Evolutionary conservation across 257 asterid genomes (phyloP), one percentile per base, ranked within the genome.

Genomic region (Penstemon newberryi): DNA sequence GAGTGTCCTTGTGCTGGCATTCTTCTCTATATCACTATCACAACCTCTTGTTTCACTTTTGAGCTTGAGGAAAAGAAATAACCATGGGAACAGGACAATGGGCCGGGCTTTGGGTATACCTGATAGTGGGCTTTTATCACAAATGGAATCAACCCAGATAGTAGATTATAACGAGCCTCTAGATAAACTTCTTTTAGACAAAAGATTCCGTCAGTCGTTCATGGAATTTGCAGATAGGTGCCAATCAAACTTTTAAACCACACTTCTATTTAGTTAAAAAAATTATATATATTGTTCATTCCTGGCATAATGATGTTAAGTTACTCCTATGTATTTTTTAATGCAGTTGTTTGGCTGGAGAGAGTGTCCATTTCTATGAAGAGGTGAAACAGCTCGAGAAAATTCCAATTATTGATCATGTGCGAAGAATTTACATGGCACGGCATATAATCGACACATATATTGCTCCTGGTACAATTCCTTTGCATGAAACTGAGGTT

Each of bases 341-440:
- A 63, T 65, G 70, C 67, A 88, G 96, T 77, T 90, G 95, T 75
- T 83, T 90, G 80, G 97, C 97, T 10, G 97, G 97, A 73, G 97
- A 90, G 80, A 88, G 92, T 65, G 81, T 90, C 75, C 95, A 83
- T 74, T 88, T 90, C 70, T 84, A 88, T 10, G 92, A 86, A 55
- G 97, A 90, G 83, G 92, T 88, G 39, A 96, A 86, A 62, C 95
- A 81, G 74, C 88, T 88, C 49, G 94, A 86, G 63, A 84, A 78
- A 80, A 85, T 90, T 67, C 84, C 90, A 62, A 68, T 42, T 64
- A 65, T 72, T 19, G 95, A 90, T 82, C 84, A 91, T 33, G 82
- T 86, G 41, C 75, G 87, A 80, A 82, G 97, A 83, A 83, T 90
- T 68, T 90, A 88, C 84, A 90, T 90, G 97, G 95, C 95, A 12